Evolutionary conservation across 2,329 filamentous ascomycete species (phyloP).

Genomic region (Fusarium cicatricum): DNA sequence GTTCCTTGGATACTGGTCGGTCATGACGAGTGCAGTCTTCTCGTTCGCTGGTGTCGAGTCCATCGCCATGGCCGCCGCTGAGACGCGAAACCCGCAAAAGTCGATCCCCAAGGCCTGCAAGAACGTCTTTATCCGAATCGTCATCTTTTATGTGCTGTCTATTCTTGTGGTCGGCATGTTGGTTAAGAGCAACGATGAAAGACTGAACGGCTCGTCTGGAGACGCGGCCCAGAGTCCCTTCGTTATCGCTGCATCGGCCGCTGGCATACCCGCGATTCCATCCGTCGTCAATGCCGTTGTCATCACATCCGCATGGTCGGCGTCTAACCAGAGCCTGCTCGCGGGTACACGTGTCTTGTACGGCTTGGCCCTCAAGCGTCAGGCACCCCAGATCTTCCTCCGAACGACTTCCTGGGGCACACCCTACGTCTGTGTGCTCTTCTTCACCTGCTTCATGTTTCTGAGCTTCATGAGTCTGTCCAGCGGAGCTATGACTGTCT

Average conservation of each 20-base stretch:
- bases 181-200: conserved; percentile 65
- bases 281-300: conserved; percentile 81
- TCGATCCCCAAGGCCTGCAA: conserved; percentile 64
- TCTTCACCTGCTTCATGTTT: conserved; percentile 63
- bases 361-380: conserved; percentile 65
- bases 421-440: conserved; percentile 65
- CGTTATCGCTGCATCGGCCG: conserved; percentile 75
- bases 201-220: conserved; percentile 56
- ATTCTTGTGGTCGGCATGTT: conserved; percentile 77
- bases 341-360: conserved; percentile 68
- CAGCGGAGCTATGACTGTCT: conserved; percentile 67
- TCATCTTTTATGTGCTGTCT: conserved; percentile 69
- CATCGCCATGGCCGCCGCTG: conserved; percentile 68
- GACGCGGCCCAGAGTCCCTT: conserved; percentile 62
- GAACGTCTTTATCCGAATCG: conserved; percentile 65
- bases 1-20: conserved; percentile 72
- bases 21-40: conserved; percentile 70
- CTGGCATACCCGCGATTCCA: conserved; percentile 72
- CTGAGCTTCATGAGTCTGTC: conserved; percentile 67
- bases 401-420: conserved; percentile 69
- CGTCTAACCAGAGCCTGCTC: conserved; percentile 71
- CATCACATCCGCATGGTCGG: conserved; percentile 74
- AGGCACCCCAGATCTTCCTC: conserved; percentile 65
- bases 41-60: conserved; percentile 73
- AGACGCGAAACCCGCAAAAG: conserved; percentile 63